A percentile compares a stretch with the other conserved stretches of the same genome.
phyloP scores from a whole-genome alignment of 2,329 filamentous ascomycete genomes.

The Colletotrichum magnum region DNA sequence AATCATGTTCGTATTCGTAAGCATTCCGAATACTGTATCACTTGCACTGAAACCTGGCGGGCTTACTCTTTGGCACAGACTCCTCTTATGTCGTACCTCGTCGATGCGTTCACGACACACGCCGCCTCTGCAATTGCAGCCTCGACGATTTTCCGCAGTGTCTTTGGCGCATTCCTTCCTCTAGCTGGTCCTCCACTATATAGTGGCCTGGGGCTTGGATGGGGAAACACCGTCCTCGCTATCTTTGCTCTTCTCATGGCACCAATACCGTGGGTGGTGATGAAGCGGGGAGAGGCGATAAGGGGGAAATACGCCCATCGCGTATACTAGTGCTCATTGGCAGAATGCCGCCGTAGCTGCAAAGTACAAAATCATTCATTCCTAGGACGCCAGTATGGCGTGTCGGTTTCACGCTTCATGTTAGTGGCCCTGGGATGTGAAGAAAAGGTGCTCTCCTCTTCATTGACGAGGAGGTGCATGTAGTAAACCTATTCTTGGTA shows the following conservation, averaged over 20 bases:
- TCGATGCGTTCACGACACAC: conserved; percentile 68
- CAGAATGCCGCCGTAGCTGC: too few species aligned
- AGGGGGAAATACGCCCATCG: conserved; percentile 12
- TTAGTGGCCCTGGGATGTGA: too few species aligned
- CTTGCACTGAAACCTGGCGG: not conserved
- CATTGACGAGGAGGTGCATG: too few species aligned
- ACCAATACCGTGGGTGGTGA: conserved; percentile 61
- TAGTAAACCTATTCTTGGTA: too few species aligned
- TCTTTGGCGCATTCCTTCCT: conserved; percentile 67
- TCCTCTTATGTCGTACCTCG: conserved; percentile 60
- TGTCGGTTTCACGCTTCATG: too few species aligned
- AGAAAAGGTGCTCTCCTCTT: too few species aligned
- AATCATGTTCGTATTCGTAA: conserved; percentile 27
- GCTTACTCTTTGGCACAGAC: conserved; percentile 15
- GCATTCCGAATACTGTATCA: not conserved
- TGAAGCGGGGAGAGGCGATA: conserved; percentile 58
- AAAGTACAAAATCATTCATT: too few species aligned
- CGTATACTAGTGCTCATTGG: not conserved
- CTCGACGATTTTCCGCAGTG: conserved; percentile 67
- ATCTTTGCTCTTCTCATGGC: conserved; percentile 59
- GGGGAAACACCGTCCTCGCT: conserved; percentile 60
- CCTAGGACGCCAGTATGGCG: too few species aligned
- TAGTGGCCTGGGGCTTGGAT: conserved; percentile 64
- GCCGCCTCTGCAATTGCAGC: conserved; percentile 76
- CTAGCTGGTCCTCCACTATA: conserved; percentile 67